Conservation (phyloP, 306 rosid species). For the Morella rubra region DNA sequence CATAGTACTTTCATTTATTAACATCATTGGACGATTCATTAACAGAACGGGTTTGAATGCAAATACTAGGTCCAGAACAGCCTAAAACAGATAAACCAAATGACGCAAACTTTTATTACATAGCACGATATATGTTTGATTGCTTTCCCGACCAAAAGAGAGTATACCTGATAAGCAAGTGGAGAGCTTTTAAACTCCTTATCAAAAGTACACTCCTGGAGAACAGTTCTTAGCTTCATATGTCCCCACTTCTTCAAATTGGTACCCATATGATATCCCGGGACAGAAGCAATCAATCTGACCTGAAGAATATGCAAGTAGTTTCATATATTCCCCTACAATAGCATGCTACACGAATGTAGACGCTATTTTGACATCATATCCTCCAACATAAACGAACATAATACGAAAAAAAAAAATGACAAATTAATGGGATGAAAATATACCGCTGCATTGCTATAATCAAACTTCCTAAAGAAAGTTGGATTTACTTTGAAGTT, state of each 20-base stretch:
- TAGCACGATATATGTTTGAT: background rate
- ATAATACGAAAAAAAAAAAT: background rate
- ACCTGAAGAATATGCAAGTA: slow-evolving; percentile 54
- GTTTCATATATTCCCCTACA: slow-evolving; percentile 22
- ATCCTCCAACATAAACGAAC: slow-evolving; percentile 15
- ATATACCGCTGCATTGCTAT: slow-evolving; percentile 71
- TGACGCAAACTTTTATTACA: slow-evolving; percentile 8
- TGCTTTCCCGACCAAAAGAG: slow-evolving; percentile 17
- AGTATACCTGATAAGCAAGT: slow-evolving; percentile 79
- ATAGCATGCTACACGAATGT: slow-evolving; percentile 10
- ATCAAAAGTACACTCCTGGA: slow-evolving; percentile 80
- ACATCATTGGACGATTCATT: slow-evolving; percentile 1
- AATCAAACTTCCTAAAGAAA: slow-evolving; percentile 88
- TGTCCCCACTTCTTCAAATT: slow-evolving; percentile 90
- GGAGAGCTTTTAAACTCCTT: slow-evolving; percentile 77
- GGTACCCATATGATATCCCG: slow-evolving; percentile 86
- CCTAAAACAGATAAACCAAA: slow-evolving; percentile 6
- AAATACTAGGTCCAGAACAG: background rate
- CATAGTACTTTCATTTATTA: background rate
- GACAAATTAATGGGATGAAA: slow-evolving; percentile 16
- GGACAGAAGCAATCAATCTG: slow-evolving; percentile 90
- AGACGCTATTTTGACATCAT: background rate
- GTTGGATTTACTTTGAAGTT: slow-evolving; percentile 61
- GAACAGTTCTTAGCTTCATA: slow-evolving; percentile 82
- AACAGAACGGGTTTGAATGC: background rate